These are phyloP conservation scores for Nakazawaea ishiwadae DNA, from an alignment of 805 yeast genomes.

Conservation along the genomic window DNA sequence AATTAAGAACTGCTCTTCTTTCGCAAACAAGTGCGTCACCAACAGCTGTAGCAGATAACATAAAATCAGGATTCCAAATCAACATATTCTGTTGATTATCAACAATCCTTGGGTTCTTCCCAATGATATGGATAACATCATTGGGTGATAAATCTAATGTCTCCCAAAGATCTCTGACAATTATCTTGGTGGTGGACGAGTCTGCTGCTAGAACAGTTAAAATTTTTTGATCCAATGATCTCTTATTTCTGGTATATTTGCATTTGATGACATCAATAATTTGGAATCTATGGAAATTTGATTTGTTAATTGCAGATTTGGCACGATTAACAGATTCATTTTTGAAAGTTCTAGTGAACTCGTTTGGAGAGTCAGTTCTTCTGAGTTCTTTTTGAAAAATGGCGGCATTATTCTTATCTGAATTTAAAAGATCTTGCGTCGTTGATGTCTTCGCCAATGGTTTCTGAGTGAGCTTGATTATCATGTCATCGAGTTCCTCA, in stretches of 20 bases:
- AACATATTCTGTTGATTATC: conserved; percentile 58
- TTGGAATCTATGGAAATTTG: conserved; percentile 45
- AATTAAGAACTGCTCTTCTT: conserved; percentile 61
- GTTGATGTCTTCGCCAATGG: background rate
- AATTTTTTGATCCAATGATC: conserved; percentile 42
- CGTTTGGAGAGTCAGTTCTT: conserved; percentile 5
- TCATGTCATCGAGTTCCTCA: conserved; percentile 7
- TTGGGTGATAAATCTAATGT: conserved; percentile 40
- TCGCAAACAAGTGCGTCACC: conserved; percentile 74
- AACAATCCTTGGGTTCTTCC: conserved; percentile 34
- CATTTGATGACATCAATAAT: conserved; percentile 30
- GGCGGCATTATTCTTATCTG: conserved; percentile 10
- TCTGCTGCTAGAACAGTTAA: conserved; percentile 43
- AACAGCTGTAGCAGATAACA: conserved; percentile 77
- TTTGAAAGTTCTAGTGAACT: background rate
- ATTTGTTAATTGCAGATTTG: conserved; percentile 38
- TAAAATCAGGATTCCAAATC: conserved; percentile 77
- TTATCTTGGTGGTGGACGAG: conserved; percentile 31
- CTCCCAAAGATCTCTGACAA: conserved; percentile 61
- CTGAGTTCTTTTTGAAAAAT: conserved; percentile 10
- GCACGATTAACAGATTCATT: conserved; percentile 21
- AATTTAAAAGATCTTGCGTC: conserved; percentile 5
- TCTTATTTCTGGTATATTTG: conserved; percentile 25
- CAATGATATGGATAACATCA: conserved; percentile 60
- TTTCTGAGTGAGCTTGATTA: conserved; percentile 9